phyloP scores from a whole-genome alignment of 257 asterid genomes.

The Nicotiana tabacum region DNA sequence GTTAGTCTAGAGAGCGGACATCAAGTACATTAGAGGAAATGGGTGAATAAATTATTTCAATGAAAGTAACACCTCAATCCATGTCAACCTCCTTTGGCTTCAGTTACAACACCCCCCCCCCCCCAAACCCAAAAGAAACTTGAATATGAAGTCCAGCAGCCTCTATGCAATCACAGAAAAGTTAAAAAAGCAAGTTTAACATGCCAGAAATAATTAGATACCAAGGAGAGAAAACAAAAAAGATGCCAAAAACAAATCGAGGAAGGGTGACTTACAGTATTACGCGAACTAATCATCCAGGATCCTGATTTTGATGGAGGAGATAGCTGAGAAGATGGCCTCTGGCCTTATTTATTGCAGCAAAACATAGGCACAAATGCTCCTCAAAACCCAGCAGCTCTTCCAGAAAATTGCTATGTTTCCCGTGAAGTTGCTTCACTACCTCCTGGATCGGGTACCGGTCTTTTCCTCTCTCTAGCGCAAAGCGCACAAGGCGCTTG shows the following conservation, averaged over 20 bases:
- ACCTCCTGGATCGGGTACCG: conserved; percentile 60
- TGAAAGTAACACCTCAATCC: not conserved
- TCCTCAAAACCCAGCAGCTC: conserved; percentile 79
- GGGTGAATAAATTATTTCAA: not conserved
- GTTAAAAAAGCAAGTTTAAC: not conserved
- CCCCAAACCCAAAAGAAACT: not conserved
- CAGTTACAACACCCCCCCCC: not conserved
- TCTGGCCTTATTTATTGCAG: conserved; percentile 73
- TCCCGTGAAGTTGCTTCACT: conserved; percentile 55
- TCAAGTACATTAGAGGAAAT: not conserved
- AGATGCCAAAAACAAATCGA: not conserved
- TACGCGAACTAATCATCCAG: not conserved
- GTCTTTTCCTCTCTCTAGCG: conserved; percentile 66
- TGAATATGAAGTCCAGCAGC: not conserved
- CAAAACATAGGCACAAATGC: conserved; percentile 73
- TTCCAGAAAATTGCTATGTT: conserved; percentile 44
- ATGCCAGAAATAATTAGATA: not conserved
- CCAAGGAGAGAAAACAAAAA: not conserved
- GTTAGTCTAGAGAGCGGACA: not conserved
- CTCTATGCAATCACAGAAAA: not conserved
- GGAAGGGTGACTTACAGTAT: not conserved
- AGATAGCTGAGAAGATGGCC: conserved; percentile 40
- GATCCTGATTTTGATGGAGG: not conserved
- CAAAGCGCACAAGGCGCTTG: conserved; percentile 43
- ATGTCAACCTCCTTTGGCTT: not conserved